phyloP scores from a whole-genome alignment of 306 rosid genomes.

The Cicer judaicum region DNA sequence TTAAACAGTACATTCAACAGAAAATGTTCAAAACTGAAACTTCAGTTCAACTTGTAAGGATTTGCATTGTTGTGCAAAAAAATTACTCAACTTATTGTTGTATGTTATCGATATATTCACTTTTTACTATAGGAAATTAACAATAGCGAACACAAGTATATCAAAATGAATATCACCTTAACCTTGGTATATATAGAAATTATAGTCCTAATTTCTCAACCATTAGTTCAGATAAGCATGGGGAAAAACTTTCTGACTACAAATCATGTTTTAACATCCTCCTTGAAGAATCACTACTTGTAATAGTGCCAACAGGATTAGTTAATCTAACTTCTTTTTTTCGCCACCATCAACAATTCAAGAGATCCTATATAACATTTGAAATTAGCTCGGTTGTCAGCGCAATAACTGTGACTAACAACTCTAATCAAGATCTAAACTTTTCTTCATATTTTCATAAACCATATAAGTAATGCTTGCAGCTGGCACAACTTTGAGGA shows the following conservation, averaged over 20 bases:
- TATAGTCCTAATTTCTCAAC: conserved; percentile 54
- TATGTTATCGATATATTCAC: conserved; percentile 30
- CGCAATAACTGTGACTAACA: conserved; percentile 16
- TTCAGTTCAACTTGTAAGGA: conserved; percentile 14
- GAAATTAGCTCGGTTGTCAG: conserved; percentile 37
- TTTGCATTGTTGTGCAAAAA: conserved; percentile 22
- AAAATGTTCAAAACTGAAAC: background rate
- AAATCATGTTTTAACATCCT: conserved; percentile 57
- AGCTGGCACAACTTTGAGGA: conserved; percentile 68
- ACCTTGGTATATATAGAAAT: conserved; percentile 42
- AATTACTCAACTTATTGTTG: background rate
- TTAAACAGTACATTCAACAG: background rate
- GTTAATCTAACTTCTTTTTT: conserved; percentile 42
- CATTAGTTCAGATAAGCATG: conserved; percentile 55
- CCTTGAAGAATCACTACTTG: conserved; percentile 53
- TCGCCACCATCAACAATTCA: conserved; percentile 54
- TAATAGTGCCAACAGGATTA: conserved; percentile 51
- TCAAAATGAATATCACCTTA: conserved; percentile 38
- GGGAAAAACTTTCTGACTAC: conserved; percentile 65
- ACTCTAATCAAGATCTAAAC: conserved; percentile 52
- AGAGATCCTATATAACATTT: conserved; percentile 53
- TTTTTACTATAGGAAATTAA: conserved; percentile 11
- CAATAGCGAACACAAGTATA: conserved; percentile 31
- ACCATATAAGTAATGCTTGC: conserved; percentile 65
- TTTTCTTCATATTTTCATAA: conserved; percentile 62